These are phyloP conservation scores for Acanthochlamys bracteata DNA, from an alignment of 106 monocot genomes.

Conservation along the genomic window DNA sequence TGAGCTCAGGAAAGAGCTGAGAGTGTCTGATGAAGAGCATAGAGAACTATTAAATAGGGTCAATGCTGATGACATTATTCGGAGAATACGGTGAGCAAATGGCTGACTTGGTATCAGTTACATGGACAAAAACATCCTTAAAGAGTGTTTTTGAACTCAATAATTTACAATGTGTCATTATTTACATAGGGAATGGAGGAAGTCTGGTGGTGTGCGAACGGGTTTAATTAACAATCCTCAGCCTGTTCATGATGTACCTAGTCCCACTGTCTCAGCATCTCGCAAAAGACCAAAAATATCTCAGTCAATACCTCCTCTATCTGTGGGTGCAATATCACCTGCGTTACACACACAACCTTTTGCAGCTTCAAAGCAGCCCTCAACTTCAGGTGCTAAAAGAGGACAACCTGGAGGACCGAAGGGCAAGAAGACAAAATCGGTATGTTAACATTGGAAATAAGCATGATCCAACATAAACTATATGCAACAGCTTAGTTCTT, in stretches of 20 bases:
- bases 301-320: slow-evolving; percentile 51
- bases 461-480: too few species aligned
- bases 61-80: slow-evolving; percentile 93
- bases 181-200: slow-evolving; percentile 70
- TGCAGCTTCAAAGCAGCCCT: slow-evolving; percentile 44
- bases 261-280: slow-evolving; percentile 62
- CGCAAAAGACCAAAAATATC: slow-evolving; percentile 78
- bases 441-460: slow-evolving; percentile 18
- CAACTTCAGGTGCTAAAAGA: slow-evolving; percentile 56
- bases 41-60: slow-evolving; percentile 73
- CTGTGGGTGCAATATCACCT: slow-evolving; percentile 53
- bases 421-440: slow-evolving; percentile 79
- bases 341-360: slow-evolving; percentile 35
- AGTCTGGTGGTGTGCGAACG: slow-evolving; percentile 46
- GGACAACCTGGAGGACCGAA: slow-evolving; percentile 39
- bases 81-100: slow-evolving; percentile 59
- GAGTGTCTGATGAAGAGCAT: slow-evolving; percentile 92
- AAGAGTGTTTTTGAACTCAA: not conserved
- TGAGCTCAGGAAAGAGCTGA: slow-evolving; percentile 91
- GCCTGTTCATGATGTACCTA: slow-evolving; percentile 52
- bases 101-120: too few species aligned
- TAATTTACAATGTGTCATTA: slow-evolving; percentile 5
- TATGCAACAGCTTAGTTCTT: too few species aligned
- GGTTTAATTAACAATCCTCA: slow-evolving; percentile 52
- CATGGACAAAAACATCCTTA: not conserved